Evolutionary conservation across 805 yeast species (phyloP).

Genomic region (Candida ascalaphidarum): DNA sequence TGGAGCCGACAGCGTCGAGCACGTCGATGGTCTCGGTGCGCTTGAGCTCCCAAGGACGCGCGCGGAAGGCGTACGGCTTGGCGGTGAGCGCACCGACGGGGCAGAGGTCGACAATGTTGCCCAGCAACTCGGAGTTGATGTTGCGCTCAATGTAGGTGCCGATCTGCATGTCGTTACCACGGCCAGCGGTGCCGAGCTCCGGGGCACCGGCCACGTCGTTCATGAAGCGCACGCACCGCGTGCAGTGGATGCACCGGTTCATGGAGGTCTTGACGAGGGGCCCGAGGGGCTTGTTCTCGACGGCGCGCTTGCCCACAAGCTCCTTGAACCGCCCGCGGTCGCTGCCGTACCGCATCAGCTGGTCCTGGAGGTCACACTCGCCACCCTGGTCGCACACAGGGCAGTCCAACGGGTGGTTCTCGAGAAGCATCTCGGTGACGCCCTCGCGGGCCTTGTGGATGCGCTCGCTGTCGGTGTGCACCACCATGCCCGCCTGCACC

Average conservation of each 20-base stretch:
- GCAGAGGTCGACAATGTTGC: conserved; percentile 80
- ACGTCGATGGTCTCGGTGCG: conserved; percentile 84
- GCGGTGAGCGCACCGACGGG: conserved; percentile 90
- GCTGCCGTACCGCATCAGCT: conserved; percentile 71
- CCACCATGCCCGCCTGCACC: conserved; percentile 84
- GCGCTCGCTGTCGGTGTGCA: conserved; percentile 68
- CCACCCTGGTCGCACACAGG: conserved; percentile 95
- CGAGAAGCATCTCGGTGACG: conserved; percentile 80
- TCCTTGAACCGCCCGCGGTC: conserved; percentile 84
- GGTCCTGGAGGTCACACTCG: conserved; percentile 89
- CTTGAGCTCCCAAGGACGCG: conserved; percentile 90
- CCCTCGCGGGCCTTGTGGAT: conserved; percentile 82
- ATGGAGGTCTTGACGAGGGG: conserved; percentile 83
- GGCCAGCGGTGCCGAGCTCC: conserved; percentile 80
- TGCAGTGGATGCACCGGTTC: conserved; percentile 91
- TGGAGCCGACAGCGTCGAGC: conserved; percentile 75
- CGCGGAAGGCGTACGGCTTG: conserved; percentile 87
- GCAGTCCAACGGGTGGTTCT: conserved; percentile 88
- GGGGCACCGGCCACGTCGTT: conserved; percentile 92
- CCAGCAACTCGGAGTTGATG: conserved; percentile 76
- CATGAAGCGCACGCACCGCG: conserved; percentile 83
- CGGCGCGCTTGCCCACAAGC: conserved; percentile 79
- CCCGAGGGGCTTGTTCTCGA: conserved; percentile 84
- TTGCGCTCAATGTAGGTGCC: conserved; percentile 85
- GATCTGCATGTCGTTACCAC: conserved; percentile 89